Evolutionary conservation across 2,329 filamentous ascomycete species (phyloP), one percentile per base, ranked within the genome.

Genomic region (Calycina marina): DNA sequence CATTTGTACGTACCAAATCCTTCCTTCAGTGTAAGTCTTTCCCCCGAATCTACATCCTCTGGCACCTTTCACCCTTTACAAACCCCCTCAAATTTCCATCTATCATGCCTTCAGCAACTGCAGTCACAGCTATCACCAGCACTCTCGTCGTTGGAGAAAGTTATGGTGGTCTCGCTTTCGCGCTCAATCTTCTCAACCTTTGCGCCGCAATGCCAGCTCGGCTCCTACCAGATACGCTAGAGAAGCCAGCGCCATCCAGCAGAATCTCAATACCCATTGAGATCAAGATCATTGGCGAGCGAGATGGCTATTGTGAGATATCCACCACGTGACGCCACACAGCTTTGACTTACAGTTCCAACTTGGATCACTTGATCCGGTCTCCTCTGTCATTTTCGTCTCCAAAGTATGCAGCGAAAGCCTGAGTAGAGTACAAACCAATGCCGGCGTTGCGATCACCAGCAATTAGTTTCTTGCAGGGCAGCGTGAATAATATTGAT

Each of bases 281-380:
- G 22, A 73, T 86, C 31, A 84, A 77, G 14, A 65, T 86, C 14
- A 72, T 82, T 14, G 79, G 86, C 46, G 77, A 85, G 53, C 62
- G 77, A n/a, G 80, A 86, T 59, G 81, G 81, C n/a, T 85, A 73
- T 52, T 85, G 79, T 85, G 60, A 45, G 75, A 56, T 29, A 22
- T 22, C 20, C 20, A 22, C 20, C 20, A 9, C n/a, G n/a, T 22
- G 20, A 22, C 8, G 8, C n/a, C 20, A n/a, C 14, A 25, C 12
- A 14, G 11, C 2, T 29, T 4, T 4, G 2, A 14, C 5, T 10
- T 18, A 25, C 13, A 11, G 6, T 22, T 4, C 17, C 6, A 11
- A 14, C 14, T 12, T 37, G 84, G 79, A 73, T 54, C 81, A 88
- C 53, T 54, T 81, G 15, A 84, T 88, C 45, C 79, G 80, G 30